phyloP scores from a whole-genome alignment of 345 rosid genomes.

The Kandelia obovata region DNA sequence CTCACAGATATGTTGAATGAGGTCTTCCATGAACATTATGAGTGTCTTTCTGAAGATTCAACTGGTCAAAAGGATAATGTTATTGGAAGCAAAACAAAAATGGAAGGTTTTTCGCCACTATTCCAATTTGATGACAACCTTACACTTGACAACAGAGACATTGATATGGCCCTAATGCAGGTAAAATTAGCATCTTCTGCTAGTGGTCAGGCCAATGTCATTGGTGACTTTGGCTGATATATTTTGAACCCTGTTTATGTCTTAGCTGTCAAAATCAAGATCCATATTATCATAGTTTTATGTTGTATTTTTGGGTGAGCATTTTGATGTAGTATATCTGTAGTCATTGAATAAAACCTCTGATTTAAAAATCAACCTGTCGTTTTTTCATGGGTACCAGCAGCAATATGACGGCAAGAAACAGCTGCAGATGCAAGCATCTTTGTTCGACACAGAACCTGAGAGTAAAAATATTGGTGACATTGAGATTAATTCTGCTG shows the following conservation, averaged over 20 bases:
- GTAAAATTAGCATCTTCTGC: slow-evolving; percentile 21
- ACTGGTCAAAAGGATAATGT: slow-evolving; percentile 30
- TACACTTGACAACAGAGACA: slow-evolving; percentile 11
- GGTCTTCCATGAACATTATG: slow-evolving; percentile 43
- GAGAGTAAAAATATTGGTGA: slow-evolving; percentile 20
- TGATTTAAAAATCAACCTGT: too few relatives aligned
- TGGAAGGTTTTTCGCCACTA: slow-evolving; percentile 18
- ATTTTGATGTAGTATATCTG: not conserved
- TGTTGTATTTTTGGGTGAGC: not conserved
- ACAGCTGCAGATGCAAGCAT: slow-evolving; percentile 28
- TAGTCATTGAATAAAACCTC: not conserved
- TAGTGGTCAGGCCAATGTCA: slow-evolving; percentile 8
- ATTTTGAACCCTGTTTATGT: not conserved
- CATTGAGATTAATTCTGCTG: slow-evolving; percentile 18
- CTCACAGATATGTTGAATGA: slow-evolving; percentile 49
- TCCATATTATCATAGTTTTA: not conserved
- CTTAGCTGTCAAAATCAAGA: not conserved
- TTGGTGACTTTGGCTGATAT: not conserved
- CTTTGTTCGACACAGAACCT: slow-evolving; percentile 21
- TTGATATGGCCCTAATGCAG: slow-evolving; percentile 40
- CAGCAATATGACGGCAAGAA: slow-evolving; percentile 30
- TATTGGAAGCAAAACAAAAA: slow-evolving; percentile 30
- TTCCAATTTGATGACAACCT: slow-evolving; percentile 23
- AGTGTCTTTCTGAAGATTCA: slow-evolving; percentile 42
- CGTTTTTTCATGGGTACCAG: slow-evolving; percentile 18